Evolutionary conservation across 1,139 yeast genomes (phyloP).

Genomic region (Blastobotrys apis): DNA sequence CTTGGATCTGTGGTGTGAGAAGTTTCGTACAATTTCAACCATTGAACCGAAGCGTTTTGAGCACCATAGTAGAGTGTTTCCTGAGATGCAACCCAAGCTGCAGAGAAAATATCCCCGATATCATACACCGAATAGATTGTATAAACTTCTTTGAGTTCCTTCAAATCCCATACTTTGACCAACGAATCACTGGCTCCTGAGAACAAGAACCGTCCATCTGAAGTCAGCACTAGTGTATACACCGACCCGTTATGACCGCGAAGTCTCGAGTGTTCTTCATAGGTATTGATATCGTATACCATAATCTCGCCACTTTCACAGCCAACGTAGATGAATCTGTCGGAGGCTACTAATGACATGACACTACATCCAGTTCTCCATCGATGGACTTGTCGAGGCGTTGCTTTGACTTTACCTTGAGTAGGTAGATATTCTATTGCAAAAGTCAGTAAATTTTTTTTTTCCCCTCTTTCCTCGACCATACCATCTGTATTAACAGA

Average conservation of each 20-base stretch:
- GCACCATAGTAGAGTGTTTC: constrained; percentile 78
- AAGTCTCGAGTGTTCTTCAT: constrained; percentile 44
- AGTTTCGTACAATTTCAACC: constrained; percentile 48
- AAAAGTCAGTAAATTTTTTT: not conserved
- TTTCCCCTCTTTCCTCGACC: not conserved
- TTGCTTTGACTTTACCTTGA: constrained; percentile 12
- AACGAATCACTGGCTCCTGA: constrained; percentile 90
- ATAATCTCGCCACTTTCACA: constrained; percentile 84
- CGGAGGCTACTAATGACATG: constrained; percentile 68
- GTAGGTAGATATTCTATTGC: constrained; percentile 15
- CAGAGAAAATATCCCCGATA: constrained; percentile 88
- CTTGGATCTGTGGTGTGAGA: constrained; percentile 36
- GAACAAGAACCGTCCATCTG: constrained; percentile 60
- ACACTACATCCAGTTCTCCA: constrained; percentile 77
- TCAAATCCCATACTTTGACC: constrained; percentile 75
- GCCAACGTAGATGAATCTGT: constrained; percentile 74
- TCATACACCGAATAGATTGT: constrained; percentile 81
- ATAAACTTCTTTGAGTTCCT: constrained; percentile 39
- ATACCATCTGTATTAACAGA: not conserved
- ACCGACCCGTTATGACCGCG: constrained; percentile 70
- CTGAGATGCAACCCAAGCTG: constrained; percentile 60
- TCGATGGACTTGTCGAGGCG: constrained; percentile 49
- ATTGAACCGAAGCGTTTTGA: constrained; percentile 84
- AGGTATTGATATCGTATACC: constrained; percentile 65
- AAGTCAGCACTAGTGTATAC: constrained; percentile 57